Percentiles rank a stretch among this genome's conserved stretches.
These are phyloP conservation scores for Blastocystis sp. DNA, from an alignment of 352 stramenopile species.

Conservation along the genomic window DNA sequence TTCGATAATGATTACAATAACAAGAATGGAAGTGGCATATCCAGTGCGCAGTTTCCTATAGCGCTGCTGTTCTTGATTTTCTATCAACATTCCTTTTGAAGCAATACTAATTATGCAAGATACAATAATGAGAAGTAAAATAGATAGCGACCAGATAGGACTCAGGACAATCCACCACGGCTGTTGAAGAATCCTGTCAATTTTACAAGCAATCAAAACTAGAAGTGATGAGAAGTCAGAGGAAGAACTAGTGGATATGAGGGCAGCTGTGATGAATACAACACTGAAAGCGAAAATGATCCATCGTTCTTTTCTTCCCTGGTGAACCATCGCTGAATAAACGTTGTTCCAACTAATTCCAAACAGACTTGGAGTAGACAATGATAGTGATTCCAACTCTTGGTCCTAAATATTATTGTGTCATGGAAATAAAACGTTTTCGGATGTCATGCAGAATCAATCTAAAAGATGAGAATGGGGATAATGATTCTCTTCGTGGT, in stretches of 20 bases:
- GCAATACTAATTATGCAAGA: neutral
- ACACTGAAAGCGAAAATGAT: neutral
- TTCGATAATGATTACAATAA: neutral
- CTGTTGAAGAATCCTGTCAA: neutral
- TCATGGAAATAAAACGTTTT: neutral
- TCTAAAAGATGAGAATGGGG: neutral
- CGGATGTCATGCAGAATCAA: neutral
- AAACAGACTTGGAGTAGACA: neutral
- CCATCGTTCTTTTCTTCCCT: conserved; percentile 28
- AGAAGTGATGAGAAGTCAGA: neutral
- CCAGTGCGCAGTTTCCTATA: neutral
- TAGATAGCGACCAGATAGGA: neutral
- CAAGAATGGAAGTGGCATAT: neutral
- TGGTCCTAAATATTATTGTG: neutral
- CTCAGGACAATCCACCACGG: conserved; percentile 24
- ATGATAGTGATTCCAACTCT: neutral
- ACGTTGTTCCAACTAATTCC: neutral
- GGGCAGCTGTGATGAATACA: neutral
- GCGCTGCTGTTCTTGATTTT: neutral
- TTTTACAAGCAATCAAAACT: conserved; percentile 24
- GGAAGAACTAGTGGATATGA: neutral
- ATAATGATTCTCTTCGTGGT: neutral
- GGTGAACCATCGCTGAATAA: conserved; percentile 2
- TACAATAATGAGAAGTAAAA: neutral
- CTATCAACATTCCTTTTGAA: neutral